Evolutionary conservation across 208 protist genomes (phyloP), one percentile per base, ranked within the genome.

Genomic region (Lotmaria passim): DNA sequence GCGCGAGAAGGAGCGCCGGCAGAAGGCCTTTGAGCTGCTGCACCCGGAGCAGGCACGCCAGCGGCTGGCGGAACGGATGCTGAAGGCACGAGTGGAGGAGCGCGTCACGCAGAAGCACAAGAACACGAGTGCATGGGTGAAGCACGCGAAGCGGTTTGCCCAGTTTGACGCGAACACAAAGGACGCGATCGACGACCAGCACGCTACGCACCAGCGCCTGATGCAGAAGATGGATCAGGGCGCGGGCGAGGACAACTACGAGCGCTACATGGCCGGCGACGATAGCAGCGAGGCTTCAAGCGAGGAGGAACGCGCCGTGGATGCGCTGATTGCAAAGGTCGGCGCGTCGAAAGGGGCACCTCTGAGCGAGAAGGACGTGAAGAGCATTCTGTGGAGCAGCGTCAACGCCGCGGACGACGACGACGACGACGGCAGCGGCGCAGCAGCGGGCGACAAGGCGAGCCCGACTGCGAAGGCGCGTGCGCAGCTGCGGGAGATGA

Each of bases 51-150:
- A 86, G 51, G 94, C 94, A 7, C 80, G 90, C 6, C 64, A 87
- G 52, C 69, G 79, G 4, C 78, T 95, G 12, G 78, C 93, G 30
- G 83, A 92, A 56, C 83, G 86, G 30, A 78, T 97, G 8, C 63
- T 88, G 56, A 93, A 93, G 71, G 75, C 90, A 12, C 86, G 94
- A n/a, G 78, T 83, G 6, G 87, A 95, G 65, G 91, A 97, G 73
- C 86, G 94, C 15, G 83, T 94, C 34, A 96, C 90, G 31, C 91
- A 95, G 78, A 91, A 93, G 72, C 94, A 97, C 75, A 96, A 96
- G 68, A 97, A 97, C 64, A 96, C 90, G 30, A 96, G 90, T 48
- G 82, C 89, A 12, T 97, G 90, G 90, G 89, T 97, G 36, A 91
- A 90, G 69, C 94, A 95, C 61, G 90, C 89, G 21, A 96, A 96